phyloP scores from a whole-genome alignment of 1,284 basidiomycete species.

The Fomitopsis betulina region DNA sequence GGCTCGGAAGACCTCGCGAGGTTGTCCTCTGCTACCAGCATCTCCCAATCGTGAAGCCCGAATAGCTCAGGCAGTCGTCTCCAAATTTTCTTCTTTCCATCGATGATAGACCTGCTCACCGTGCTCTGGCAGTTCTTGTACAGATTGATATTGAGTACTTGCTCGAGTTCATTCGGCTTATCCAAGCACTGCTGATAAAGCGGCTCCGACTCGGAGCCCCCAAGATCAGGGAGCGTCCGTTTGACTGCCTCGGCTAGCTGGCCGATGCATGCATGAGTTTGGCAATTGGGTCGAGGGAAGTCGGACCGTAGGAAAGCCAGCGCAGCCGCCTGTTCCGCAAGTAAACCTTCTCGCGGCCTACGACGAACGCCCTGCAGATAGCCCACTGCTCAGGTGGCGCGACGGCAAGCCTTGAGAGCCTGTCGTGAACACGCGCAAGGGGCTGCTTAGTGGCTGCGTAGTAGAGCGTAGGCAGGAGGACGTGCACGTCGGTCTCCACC shows the following conservation, averaged over 20 bases:
- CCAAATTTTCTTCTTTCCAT: constrained; percentile 3
- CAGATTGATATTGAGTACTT: not conserved
- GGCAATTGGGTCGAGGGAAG: constrained; percentile 10
- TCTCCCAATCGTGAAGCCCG: constrained; percentile 8
- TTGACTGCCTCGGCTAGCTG: not conserved
- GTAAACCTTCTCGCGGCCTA: constrained; percentile 12
- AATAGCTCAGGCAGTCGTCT: constrained; percentile 5
- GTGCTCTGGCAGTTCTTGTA: not conserved
- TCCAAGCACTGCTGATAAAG: constrained; percentile 6
- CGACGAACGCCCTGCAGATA: constrained; percentile 6
- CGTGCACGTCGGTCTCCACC: constrained; percentile 10
- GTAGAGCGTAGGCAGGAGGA: constrained; percentile 11
- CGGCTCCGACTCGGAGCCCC: not conserved
- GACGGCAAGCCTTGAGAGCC: constrained; percentile 7
- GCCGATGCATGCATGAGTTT: not conserved
- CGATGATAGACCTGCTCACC: not conserved
- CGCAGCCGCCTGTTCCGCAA: constrained; percentile 5
- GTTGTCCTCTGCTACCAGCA: constrained; percentile 1
- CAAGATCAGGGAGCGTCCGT: not conserved
- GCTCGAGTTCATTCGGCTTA: not conserved
- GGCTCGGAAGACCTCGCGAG: too few relatives aligned
- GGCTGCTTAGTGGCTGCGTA: constrained; percentile 10
- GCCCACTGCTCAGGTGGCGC: constrained; percentile 4
- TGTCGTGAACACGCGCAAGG: constrained; percentile 5
- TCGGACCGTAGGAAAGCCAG: constrained; percentile 10